A percentile compares a stretch with the other conserved stretches of the same genome.
phyloP scores from a whole-genome alignment of 441 rosid species.

The Adansonia rubrostipa region DNA sequence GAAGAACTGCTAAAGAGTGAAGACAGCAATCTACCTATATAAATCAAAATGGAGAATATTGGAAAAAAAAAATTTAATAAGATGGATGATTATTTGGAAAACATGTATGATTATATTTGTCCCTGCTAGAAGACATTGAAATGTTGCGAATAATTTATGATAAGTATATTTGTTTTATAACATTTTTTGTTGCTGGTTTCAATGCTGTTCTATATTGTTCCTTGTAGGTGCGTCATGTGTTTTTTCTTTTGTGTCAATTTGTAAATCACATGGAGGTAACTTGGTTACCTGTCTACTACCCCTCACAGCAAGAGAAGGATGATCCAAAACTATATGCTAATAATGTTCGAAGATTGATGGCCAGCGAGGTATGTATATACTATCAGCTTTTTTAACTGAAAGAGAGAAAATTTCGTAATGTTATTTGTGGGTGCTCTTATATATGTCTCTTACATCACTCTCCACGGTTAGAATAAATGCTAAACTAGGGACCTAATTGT shows the following conservation, averaged over 20 bases:
- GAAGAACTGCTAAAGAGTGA: constrained; percentile 6
- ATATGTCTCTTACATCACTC: constrained; percentile 2
- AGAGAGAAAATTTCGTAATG: not conserved
- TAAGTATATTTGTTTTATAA: constrained; percentile 8
- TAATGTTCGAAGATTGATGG: constrained; percentile 84
- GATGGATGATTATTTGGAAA: too few species aligned
- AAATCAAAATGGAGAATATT: not conserved
- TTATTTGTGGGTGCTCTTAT: not conserved
- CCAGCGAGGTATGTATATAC: constrained; percentile 65
- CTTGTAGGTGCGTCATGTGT: constrained; percentile 78
- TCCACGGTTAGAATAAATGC: constrained; percentile 9
- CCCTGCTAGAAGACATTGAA: not conserved
- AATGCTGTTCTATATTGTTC: constrained; percentile 5
- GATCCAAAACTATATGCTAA: constrained; percentile 83
- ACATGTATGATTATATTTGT: too few species aligned
- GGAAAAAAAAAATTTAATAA: not conserved
- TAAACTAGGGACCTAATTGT: not conserved
- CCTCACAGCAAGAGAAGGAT: constrained; percentile 85
- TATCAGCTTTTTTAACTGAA: not conserved
- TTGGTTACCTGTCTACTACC: constrained; percentile 83
- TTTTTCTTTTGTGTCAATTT: constrained; percentile 85
- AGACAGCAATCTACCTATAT: not conserved
- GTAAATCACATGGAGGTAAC: constrained; percentile 77
- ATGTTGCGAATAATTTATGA: not conserved
- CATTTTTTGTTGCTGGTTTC: constrained; percentile 2